A percentile compares a stretch with the other conserved stretches of the same genome.
Conservation (phyloP, 139 green algal genomes). For the Chlamydomonas sphaeroides region DNA sequence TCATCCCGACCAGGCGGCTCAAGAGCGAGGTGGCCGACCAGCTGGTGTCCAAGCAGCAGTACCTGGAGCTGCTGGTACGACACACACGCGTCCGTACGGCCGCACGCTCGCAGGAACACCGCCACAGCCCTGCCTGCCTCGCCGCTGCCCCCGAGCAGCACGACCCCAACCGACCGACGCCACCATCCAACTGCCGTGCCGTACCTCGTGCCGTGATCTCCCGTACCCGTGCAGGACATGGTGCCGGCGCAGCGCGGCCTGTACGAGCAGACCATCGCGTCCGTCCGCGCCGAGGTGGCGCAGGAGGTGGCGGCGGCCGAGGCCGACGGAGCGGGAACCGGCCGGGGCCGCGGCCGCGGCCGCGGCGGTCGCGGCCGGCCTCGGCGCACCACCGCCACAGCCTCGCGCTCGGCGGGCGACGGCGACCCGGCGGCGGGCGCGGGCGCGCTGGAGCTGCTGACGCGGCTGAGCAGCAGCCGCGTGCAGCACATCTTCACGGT, state of each 20-base stretch:
- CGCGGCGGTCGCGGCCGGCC: constrained; percentile 14
- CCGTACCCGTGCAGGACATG: constrained; percentile 9
- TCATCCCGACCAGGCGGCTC: constrained; percentile 64
- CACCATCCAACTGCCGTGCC: no score
- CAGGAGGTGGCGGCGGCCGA: background rate
- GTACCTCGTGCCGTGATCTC: no score
- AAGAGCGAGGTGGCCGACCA: constrained; percentile 91
- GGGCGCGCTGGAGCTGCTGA: background rate
- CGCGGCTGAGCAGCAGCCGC: constrained; percentile 65
- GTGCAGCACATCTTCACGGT: constrained; percentile 93
- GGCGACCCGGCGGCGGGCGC: background rate
- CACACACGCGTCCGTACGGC: no score
- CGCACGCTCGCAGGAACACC: no score
- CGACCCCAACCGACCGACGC: no score
- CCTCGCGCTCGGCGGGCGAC: background rate
- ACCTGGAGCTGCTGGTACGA: constrained; percentile 57
- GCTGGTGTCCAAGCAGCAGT: constrained; percentile 80
- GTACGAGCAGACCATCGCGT: constrained; percentile 19
- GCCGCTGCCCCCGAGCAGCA: no score
- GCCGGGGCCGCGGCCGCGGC: constrained; percentile 11
- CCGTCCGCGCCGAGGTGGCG: constrained; percentile 12
- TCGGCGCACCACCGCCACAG: background rate
- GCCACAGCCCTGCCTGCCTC: no score
- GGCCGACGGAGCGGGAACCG: background rate
- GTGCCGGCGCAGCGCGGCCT: constrained; percentile 8